phyloP scores from a whole-genome alignment of 495 filamentous ascomycete species.

The Physcia stellaris region DNA sequence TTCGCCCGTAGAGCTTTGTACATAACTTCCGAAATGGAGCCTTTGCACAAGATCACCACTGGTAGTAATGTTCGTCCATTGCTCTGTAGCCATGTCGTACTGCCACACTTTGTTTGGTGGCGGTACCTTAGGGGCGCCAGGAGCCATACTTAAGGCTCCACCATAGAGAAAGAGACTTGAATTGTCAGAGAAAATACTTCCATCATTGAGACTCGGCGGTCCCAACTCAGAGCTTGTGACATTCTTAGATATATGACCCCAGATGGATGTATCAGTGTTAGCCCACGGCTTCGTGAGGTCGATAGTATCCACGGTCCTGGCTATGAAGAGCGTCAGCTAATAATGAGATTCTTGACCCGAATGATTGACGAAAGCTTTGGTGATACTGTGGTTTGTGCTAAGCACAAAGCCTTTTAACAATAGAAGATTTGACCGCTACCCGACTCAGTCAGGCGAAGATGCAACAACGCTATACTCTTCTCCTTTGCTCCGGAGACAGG shows the following conservation, averaged over 20 bases:
- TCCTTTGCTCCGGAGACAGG: too few species aligned
- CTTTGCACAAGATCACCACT: constrained; percentile 6
- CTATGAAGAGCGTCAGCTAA: too few species aligned
- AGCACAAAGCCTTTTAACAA: too few species aligned
- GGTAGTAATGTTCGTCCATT: constrained; percentile 4
- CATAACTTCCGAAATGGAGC: constrained; percentile 2
- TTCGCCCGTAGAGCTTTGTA: background rate
- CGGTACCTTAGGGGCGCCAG: background rate
- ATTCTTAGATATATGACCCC: constrained; percentile 7
- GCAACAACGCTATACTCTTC: too few species aligned
- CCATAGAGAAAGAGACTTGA: constrained; percentile 9
- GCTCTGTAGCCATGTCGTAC: constrained; percentile 1
- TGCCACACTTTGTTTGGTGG: constrained; percentile 5
- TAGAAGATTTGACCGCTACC: too few species aligned
- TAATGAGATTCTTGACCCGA: too few species aligned
- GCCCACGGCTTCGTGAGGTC: constrained; percentile 6
- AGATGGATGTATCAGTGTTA: constrained; percentile 7
- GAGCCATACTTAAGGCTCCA: constrained; percentile 5
- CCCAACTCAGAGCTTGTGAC: background rate
- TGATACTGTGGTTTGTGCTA: too few species aligned
- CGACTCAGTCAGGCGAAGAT: too few species aligned
- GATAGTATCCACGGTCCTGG: constrained; percentile 6
- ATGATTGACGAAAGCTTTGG: too few species aligned
- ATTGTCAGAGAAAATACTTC: constrained; percentile 7
- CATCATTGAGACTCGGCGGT: constrained; percentile 6